A percentile compares a stretch with the other conserved stretches of the same genome.
These are phyloP conservation scores for Plasmodium fragile DNA, from an alignment of 169 alveolate genomes.

Conservation along the genomic window DNA sequence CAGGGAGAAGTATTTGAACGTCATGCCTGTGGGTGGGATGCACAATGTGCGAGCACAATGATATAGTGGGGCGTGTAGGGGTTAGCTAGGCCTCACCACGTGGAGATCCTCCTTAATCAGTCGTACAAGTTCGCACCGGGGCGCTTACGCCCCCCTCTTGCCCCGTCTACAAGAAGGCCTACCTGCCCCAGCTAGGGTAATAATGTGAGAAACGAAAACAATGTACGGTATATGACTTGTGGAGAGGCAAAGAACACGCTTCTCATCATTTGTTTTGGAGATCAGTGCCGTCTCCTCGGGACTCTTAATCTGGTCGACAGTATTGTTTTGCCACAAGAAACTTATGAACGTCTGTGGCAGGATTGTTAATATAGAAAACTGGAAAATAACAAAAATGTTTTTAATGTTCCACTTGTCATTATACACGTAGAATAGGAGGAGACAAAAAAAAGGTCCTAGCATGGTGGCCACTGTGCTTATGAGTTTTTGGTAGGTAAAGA, in stretches of 20 bases:
- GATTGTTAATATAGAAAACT: constrained; percentile 59
- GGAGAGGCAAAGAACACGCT: constrained; percentile 9
- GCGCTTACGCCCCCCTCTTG: background rate
- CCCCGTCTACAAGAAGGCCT: background rate
- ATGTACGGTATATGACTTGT: constrained; percentile 61
- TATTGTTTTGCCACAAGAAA: constrained; percentile 36
- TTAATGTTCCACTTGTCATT: constrained; percentile 64
- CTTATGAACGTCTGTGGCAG: constrained; percentile 61
- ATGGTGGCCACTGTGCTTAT: constrained; percentile 64
- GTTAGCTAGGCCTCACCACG: background rate
- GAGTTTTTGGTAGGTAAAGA: constrained; percentile 62
- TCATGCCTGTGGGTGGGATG: constrained; percentile 35
- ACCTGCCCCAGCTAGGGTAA: constrained; percentile 74
- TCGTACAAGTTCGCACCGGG: background rate
- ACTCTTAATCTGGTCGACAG: background rate
- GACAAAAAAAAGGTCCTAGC: constrained; percentile 73
- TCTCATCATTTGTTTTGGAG: constrained; percentile 21
- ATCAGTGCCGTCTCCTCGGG: constrained; percentile 28
- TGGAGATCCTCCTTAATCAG: background rate
- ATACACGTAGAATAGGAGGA: constrained; percentile 42
- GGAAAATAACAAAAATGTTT: constrained; percentile 59
- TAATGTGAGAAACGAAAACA: constrained; percentile 65
- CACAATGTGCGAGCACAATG: background rate
- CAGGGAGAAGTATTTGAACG: constrained; percentile 64
- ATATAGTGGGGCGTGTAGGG: background rate